Evolutionary conservation across 768 basidiomycete species (phyloP).

Genomic region (Phlegmacium glaucopus): DNA sequence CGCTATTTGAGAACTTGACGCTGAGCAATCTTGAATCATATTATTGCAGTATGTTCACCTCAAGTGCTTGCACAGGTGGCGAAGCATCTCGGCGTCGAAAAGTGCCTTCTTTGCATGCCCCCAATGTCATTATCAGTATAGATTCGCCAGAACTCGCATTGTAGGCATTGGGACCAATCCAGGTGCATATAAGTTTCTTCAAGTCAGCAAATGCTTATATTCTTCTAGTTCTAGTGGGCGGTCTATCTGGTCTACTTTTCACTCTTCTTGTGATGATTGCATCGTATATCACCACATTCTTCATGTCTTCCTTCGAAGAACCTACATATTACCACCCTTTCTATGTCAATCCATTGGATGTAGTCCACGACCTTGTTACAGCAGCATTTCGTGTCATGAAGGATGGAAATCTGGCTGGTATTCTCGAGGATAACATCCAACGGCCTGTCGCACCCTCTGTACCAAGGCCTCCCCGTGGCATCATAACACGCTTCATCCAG

Average conservation of each 20-base stretch:
- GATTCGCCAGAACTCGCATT: slow-evolving; percentile 67
- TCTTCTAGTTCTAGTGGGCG: slow-evolving; percentile 57
- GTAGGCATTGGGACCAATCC: slow-evolving; percentile 78
- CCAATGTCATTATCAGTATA: slow-evolving; percentile 76
- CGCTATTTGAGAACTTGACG: not conserved
- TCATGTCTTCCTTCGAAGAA: slow-evolving; percentile 60
- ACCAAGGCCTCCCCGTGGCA: slow-evolving; percentile 33
- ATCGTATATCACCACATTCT: slow-evolving; percentile 67
- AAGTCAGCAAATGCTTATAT: slow-evolving; percentile 7
- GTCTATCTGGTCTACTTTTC: slow-evolving; percentile 59
- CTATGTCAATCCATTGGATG: slow-evolving; percentile 49
- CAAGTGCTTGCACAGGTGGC: slow-evolving; percentile 74
- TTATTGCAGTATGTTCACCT: slow-evolving; percentile 68
- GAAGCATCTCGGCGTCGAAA: slow-evolving; percentile 55
- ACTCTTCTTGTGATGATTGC: slow-evolving; percentile 62
- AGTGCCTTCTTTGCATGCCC: slow-evolving; percentile 78
- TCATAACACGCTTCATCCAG: slow-evolving; percentile 55
- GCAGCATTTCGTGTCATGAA: slow-evolving; percentile 60
- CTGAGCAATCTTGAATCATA: slow-evolving; percentile 10
- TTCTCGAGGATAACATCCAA: slow-evolving; percentile 30
- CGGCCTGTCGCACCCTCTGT: slow-evolving; percentile 15
- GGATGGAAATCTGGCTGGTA: slow-evolving; percentile 46
- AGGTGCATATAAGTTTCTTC: slow-evolving; percentile 34
- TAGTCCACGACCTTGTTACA: slow-evolving; percentile 57
- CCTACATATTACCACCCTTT: slow-evolving; percentile 38